These are phyloP conservation scores for Dipsacomyces acuminosporus DNA, from an alignment of 371 early-diverging fungal genomes.

Conservation along the genomic window DNA sequence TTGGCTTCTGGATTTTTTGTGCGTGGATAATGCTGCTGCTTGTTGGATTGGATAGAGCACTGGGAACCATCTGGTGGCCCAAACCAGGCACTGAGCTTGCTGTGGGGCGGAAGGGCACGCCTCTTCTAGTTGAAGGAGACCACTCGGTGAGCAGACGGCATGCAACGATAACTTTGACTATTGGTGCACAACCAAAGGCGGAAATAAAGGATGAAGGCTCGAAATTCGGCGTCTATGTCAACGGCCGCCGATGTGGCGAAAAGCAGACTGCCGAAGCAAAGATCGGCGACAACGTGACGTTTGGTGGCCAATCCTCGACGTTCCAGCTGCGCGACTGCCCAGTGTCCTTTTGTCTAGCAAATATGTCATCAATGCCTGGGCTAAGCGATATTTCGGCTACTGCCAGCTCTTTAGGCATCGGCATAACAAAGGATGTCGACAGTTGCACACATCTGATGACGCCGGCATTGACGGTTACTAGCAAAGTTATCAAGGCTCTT, in stretches of 20 bases:
- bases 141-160: conserved; percentile 30
- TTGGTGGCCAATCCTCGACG: conserved; percentile 30
- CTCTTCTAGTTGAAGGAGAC: conserved; percentile 26
- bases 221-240: conserved; percentile 36
- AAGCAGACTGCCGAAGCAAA: not conserved
- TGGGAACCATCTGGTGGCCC: conserved; percentile 25
- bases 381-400: not conserved
- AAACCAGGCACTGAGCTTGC: conserved; percentile 8
- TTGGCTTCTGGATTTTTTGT: not conserved
- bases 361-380: conserved; percentile 5
- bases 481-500: conserved; percentile 21
- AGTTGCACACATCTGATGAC: conserved; percentile 21
- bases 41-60: conserved; percentile 25
- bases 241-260: conserved; percentile 13
- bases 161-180: conserved; percentile 8
- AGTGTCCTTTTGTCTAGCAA: conserved; percentile 14
- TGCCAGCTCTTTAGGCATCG: conserved; percentile 6
- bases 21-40: conserved; percentile 17
- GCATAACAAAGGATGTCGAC: conserved; percentile 7
- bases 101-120: conserved; percentile 27
- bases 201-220: conserved; percentile 20
- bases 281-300: conserved; percentile 21
- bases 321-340: conserved; percentile 12
- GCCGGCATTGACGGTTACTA: conserved; percentile 20
- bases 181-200: not conserved